Evolutionary conservation across 805 yeast species (phyloP), one percentile per base, ranked within the genome.

Genomic region (Lachancea nothofagi): DNA sequence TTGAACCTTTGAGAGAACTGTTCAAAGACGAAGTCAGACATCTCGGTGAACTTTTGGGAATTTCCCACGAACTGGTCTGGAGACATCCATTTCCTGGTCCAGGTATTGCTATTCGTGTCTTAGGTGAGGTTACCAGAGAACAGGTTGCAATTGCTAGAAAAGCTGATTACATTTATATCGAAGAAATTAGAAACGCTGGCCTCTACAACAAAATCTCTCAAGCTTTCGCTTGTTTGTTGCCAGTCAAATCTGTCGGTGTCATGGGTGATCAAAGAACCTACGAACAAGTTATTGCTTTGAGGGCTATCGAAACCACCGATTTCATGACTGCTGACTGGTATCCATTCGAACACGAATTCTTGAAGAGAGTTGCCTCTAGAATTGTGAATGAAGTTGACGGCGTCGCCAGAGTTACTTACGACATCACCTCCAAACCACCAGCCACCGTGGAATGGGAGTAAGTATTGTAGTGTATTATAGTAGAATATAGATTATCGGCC

Each of bases 41-140:
- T 55, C 73, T 93, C 53, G 99, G 99, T 69, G 86, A 87, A 71
- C 69, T 93, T 39, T 71, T 93, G 70, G 96, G 96, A 36, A 90
- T 93, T 55, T 94, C 97, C 25, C 93, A 86, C 61, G 97, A 93
- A 55, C 76, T 93, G 54, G 97, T 93, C 52, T 90, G 97, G 97
- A 86, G 99, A 75, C 99, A 93, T 65, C 99, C 99, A 42, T 93
- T 93, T 95, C 99, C 99, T 57, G 99, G 99, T 64, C 99, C 99
- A 64, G 99, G 99, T 72, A 84, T 93, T 62, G 99, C 97, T 54
- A 93, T 93, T 65, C 83, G 99, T 70, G 94, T 93, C 41, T 73
- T 93, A 35, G 99, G 99, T 54, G 97, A 90, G 71, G 97, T 93
- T 48, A 85, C 96, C 44, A 83, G 78, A 52, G 79, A 73, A 50